Base-by-base conservation (phyloP, 768 basidiomycete genomes). In the Lactifluus pinguis region DNA sequence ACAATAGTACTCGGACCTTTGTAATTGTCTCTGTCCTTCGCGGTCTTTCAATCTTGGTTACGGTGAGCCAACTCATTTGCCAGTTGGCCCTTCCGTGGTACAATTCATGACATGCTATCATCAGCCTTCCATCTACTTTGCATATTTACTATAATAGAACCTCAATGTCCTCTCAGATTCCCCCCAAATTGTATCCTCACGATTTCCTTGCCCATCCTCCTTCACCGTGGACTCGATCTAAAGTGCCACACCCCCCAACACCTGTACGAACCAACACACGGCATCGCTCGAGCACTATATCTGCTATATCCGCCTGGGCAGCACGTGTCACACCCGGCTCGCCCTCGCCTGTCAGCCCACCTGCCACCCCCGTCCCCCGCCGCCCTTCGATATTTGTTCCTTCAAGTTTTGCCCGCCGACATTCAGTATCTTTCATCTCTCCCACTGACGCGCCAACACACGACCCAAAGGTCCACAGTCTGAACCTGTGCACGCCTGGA, bases 321-420 rank as follows among this genome's bases (percentile, higher is more conserved):
- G 25, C 25, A 25, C 25, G 25, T 25, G 84, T 89, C 57, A 82
- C 85, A 59, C 87, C 87, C 5, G 87, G 86, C 6, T 83, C 86
- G 15, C 86, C 87, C 3, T 76, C 72, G 0, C 74, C 77, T 11
- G 53, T 67, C n/a, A 72, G 76, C 39, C 76, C 72, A 52, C 70
- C 29, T 55, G 61, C 60, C 47, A 44, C 45, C 68, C 70, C 34
- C 73, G 76, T 65, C 25, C 71, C 69, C 7, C 66, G 68, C 11
- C 66, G 70, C 42, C 68, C 69, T 21, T 65, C 72, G 17, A 45
- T 70, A 9, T 66, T 61, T 57, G 53, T 66, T 53, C 2, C 30
- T 44, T 41, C 41, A 13, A 25, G 42, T 38, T 77, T 78, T 64
- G 64, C 70, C 19, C 73, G 75, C 32, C 63, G 62, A 0, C 66